phyloP scores from a whole-genome alignment of 2,329 filamentous ascomycete species.

The Penicillium expansum region DNA sequence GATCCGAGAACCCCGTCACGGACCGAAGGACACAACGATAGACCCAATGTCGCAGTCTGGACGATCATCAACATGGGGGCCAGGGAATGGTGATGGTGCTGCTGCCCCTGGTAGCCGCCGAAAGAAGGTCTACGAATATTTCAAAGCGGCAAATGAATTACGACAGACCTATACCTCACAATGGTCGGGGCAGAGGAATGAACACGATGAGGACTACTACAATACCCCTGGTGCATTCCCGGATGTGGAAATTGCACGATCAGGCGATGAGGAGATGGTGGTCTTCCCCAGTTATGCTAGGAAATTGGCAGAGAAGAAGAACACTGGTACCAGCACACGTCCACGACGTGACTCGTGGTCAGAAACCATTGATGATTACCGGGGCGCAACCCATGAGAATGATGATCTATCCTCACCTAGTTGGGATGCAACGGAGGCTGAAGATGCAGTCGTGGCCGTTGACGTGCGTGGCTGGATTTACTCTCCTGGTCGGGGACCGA shows the following conservation, averaged over 20 bases:
- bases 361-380: constrained; percentile 41
- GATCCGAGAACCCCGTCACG: constrained; percentile 17
- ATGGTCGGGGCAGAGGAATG: constrained; percentile 48
- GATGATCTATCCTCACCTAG: constrained; percentile 69
- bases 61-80: constrained; percentile 22
- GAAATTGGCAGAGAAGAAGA: constrained; percentile 56
- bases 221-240: constrained; percentile 75
- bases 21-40: constrained; percentile 16
- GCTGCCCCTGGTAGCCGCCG: constrained; percentile 67
- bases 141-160: constrained; percentile 70
- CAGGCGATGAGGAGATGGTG: constrained; percentile 87
- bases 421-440: constrained; percentile 76
- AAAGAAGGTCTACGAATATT: constrained; percentile 71
- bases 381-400: constrained; percentile 42
- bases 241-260: constrained; percentile 74
- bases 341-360: constrained; percentile 30
- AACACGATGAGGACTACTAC: constrained; percentile 47
- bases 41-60: constrained; percentile 27
- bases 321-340: constrained; percentile 27
- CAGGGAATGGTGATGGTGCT: constrained; percentile 26
- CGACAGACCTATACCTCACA: constrained; percentile 64
- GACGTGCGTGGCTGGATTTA: constrained; percentile 97
- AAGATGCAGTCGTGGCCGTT: constrained; percentile 84
- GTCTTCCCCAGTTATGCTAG: constrained; percentile 93
- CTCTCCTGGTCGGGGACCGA: constrained; percentile 75